Conservation (phyloP, 1,284 basidiomycete genomes). For the Agroathelia rolfsii region DNA sequence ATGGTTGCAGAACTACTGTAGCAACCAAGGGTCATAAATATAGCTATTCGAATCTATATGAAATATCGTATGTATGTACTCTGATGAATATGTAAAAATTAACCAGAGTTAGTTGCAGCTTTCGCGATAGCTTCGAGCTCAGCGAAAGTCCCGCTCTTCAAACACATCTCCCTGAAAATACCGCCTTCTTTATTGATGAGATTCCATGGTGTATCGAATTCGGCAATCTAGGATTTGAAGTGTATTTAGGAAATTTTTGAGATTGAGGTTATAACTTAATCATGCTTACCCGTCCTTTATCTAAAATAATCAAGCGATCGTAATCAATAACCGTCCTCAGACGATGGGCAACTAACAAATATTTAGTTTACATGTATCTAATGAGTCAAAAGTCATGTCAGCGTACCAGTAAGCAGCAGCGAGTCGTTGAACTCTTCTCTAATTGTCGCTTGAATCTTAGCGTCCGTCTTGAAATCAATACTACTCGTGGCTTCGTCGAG, state of each 20-base stretch:
- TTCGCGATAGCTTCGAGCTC: conserved; percentile 34
- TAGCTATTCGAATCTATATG: no score
- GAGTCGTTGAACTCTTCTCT: conserved; percentile 50
- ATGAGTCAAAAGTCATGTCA: neutral
- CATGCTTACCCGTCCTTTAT: conserved; percentile 39
- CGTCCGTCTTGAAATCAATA: conserved; percentile 51
- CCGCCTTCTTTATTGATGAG: conserved; percentile 40
- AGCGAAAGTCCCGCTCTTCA: conserved; percentile 43
- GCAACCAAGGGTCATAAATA: no score
- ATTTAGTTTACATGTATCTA: conserved; percentile 4
- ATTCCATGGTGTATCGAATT: conserved; percentile 50
- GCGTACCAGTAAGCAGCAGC: conserved; percentile 34
- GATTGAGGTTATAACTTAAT: neutral
- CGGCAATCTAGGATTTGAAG: conserved; percentile 26
- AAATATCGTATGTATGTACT: no score
- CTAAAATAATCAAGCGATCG: conserved; percentile 60
- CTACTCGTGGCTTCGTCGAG: conserved; percentile 65
- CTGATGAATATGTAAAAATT: no score
- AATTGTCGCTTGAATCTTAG: conserved; percentile 58
- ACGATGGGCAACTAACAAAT: conserved; percentile 37
- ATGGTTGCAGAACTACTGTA: no score
- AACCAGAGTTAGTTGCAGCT: conserved; percentile 33
- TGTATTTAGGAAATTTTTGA: neutral
- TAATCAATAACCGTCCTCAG: conserved; percentile 51
- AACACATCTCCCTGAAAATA: conserved; percentile 43